Evolutionary conservation across 345 rosid genomes (phyloP).

Genomic region (Hibiscus syriacus): DNA sequence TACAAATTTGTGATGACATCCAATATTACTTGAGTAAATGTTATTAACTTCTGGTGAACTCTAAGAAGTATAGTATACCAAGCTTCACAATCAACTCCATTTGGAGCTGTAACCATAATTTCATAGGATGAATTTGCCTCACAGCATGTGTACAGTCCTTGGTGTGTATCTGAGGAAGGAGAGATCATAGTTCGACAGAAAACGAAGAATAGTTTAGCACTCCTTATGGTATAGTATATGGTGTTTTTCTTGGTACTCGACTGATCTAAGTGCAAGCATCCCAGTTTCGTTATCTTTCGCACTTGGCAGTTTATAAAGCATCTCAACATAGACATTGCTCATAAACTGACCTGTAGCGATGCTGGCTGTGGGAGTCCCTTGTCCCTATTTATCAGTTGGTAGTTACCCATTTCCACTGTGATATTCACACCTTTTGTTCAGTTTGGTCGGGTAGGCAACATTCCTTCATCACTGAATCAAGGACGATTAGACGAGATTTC

Average conservation of each 20-base stretch:
- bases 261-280: not conserved
- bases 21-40: conserved; percentile 13
- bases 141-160: no score
- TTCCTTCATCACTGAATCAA: no score
- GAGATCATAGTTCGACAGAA: not conserved
- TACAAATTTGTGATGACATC: not conserved
- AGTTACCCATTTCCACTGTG: no score
- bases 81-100: conserved; percentile 30
- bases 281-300: not conserved
- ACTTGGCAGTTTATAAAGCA: not conserved
- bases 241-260: not conserved
- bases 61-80: conserved; percentile 22
- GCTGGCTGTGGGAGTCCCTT: not conserved
- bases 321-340: not conserved
- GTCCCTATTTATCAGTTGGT: no score
- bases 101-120: no score
- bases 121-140: no score
- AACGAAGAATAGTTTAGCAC: no score
- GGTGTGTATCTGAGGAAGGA: no score
- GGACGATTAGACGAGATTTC: not conserved
- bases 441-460: no score
- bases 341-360: not conserved
- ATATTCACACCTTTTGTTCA: no score
- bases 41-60: conserved; percentile 29
- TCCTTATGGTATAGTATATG: no score